Conservation (phyloP, 139 green algal genomes). For the Coelastrella sp. region DNA sequence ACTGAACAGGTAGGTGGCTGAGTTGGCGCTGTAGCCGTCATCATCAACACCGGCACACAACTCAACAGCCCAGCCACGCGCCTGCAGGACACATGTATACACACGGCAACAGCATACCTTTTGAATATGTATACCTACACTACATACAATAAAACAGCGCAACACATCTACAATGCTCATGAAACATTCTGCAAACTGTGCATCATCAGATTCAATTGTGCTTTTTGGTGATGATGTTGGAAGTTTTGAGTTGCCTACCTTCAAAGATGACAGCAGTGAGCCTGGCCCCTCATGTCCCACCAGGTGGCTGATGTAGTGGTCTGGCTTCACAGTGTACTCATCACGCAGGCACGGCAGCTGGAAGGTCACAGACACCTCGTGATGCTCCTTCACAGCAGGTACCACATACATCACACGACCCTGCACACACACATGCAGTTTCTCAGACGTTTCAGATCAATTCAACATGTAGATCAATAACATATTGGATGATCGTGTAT, state of each 20-base stretch:
- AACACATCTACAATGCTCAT: too few relatives aligned
- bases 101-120: neutral
- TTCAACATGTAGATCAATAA: too few relatives aligned
- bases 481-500: too few relatives aligned
- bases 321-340: conserved; percentile 85
- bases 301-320: conserved; percentile 94
- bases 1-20: conserved; percentile 79
- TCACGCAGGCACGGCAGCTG: conserved; percentile 81
- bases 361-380: conserved; percentile 87
- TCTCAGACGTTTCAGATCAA: too few relatives aligned
- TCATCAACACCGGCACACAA: conserved; percentile 91
- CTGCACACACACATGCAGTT: conserved; percentile 46
- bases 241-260: conserved; percentile 56
- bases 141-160: too few relatives aligned
- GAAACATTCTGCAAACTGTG: too few relatives aligned
- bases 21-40: conserved; percentile 71
- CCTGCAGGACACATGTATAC: conserved; percentile 6
- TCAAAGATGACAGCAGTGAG: conserved; percentile 86
- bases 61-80: conserved; percentile 82
- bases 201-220: too few relatives aligned
- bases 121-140: too few relatives aligned
- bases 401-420: conserved; percentile 74
- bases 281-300: conserved; percentile 93
- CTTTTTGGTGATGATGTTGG: neutral
- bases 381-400: conserved; percentile 84